A percentile compares a stretch with the other conserved stretches of the same genome.
Conservation (phyloP, 169 alveolate species). For the Plasmodium yoelii region DNA sequence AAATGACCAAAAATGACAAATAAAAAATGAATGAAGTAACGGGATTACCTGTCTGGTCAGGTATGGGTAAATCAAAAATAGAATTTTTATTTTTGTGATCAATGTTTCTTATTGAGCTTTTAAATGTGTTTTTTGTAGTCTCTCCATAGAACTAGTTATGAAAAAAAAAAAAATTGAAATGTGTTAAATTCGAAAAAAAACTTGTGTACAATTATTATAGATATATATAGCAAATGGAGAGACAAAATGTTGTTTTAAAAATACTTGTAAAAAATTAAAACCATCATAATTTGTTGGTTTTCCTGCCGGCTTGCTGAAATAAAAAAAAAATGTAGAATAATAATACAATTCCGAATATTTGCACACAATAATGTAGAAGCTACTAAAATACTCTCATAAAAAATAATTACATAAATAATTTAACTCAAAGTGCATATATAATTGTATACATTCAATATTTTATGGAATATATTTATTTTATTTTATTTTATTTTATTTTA, state of each 20-base stretch:
- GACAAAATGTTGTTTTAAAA: too few relatives aligned
- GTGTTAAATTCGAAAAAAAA: background rate
- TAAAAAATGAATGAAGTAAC: background rate
- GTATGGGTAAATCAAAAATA: conserved; percentile 10
- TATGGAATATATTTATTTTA: too few relatives aligned
- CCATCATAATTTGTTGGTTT: conserved; percentile 17
- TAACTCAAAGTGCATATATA: too few relatives aligned
- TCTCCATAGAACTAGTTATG: conserved; percentile 20
- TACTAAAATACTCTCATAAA: too few relatives aligned
- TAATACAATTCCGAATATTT: background rate
- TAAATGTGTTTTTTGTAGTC: conserved; percentile 10
- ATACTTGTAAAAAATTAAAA: conserved; percentile 8
- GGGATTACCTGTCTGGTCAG: too few relatives aligned
- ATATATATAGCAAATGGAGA: background rate
- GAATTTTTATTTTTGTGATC: conserved; percentile 51
- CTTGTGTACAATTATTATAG: too few relatives aligned
- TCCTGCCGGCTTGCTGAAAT: conserved; percentile 18
- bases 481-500: too few relatives aligned
- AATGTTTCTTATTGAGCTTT: conserved; percentile 28
- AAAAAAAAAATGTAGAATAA: background rate
- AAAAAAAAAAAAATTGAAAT: background rate
- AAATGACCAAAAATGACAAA: background rate
- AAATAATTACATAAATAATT: too few relatives aligned
- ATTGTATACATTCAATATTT: too few relatives aligned
- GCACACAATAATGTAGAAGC: too few relatives aligned